Base-by-base conservation (phyloP, 2,329 filamentous ascomycete species). In the Monilinia aucupariae region DNA sequence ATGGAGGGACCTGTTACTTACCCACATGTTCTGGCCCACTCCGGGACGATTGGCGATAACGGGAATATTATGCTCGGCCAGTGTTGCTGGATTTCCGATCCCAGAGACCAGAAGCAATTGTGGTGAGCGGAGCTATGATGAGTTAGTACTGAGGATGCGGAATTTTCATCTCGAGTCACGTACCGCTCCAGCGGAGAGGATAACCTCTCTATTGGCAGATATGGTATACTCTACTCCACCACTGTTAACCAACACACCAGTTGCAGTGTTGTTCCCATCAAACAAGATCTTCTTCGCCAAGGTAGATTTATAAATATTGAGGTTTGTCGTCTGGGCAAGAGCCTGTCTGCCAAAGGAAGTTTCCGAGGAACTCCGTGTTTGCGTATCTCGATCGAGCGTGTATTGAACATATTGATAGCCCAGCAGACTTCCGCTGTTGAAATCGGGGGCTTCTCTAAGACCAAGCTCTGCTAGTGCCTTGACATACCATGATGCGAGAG, bases 21-120 rank as follows among this genome's bases (percentile, higher is more conserved):
- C 37, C 51, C 32, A 55, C 51, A 82, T 75, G 61, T 80, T 78
- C 66, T 81, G 74, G 5, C 80, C 81, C 1, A 83, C 81, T 1
- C 80, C 80, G 0, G 53, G 27, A 17, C 45, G 53, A 20, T 56
- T 41, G 5, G 53, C 32, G 27, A 56, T n/a, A 17, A 56, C 22
- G 1, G 53, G 9, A 45, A 83, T 83, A 8, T 52, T 52, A 9
- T 51, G 25, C 20, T 49, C 27, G 5, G 10, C 15, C 2, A 62
- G 25, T 3, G 22, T 47, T 1, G 41, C 7, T 2, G 13, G 3
- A 17, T 43, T 41, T 25, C 49, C 50, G 8, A 54, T n/a, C 1
- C 59, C 59, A 22, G 51, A 62, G 4, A 49, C 51, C 32, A 54
- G 34, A 30, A 55, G 59, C 6, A 62, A 4, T 30, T 62, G 59